Conservation (phyloP, 495 filamentous ascomycete species). For the Evansstolkia leycettana region DNA sequence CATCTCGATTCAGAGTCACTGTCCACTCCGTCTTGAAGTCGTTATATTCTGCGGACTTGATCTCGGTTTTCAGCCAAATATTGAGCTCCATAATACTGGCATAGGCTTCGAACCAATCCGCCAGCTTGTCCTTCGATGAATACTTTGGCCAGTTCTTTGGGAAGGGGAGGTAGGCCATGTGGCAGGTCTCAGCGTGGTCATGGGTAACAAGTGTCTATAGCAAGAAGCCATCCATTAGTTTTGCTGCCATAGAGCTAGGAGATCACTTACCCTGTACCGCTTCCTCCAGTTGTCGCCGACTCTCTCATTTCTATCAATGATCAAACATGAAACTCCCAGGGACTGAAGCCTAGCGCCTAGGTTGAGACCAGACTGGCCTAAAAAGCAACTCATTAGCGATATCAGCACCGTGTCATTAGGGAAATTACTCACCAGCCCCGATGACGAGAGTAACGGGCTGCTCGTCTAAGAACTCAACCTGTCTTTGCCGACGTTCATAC, state of each 20-base stretch:
- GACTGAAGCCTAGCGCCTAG: constrained; percentile 59
- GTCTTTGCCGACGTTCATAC: constrained; percentile 47
- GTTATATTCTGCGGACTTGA: constrained; percentile 41
- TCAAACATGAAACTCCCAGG: constrained; percentile 46
- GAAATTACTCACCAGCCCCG: constrained; percentile 43
- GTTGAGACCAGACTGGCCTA: constrained; percentile 42
- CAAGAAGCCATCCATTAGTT: too few species aligned
- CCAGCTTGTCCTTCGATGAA: constrained; percentile 72
- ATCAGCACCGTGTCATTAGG: too few species aligned
- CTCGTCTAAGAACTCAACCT: constrained; percentile 35
- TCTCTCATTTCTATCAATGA: constrained; percentile 52
- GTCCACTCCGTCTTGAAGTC: constrained; percentile 46
- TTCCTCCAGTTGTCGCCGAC: constrained; percentile 72
- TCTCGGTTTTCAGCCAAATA: constrained; percentile 50
- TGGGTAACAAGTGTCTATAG: constrained; percentile 55
- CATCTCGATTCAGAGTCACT: constrained; percentile 40
- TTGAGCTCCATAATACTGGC: constrained; percentile 62
- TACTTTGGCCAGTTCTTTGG: constrained; percentile 54
- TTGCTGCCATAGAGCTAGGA: too few species aligned
- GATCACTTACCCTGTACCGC: too few species aligned
- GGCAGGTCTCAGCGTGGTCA: constrained; percentile 66
- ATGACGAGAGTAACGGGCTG: constrained; percentile 57
- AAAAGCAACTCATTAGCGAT: too few species aligned
- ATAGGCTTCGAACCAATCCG: constrained; percentile 67
- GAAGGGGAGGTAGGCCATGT: constrained; percentile 61